Percentiles rank a stretch among this genome's conserved stretches.
phyloP scores from a whole-genome alignment of 495 filamentous ascomycete genomes.

The Penicillium mononematosum region DNA sequence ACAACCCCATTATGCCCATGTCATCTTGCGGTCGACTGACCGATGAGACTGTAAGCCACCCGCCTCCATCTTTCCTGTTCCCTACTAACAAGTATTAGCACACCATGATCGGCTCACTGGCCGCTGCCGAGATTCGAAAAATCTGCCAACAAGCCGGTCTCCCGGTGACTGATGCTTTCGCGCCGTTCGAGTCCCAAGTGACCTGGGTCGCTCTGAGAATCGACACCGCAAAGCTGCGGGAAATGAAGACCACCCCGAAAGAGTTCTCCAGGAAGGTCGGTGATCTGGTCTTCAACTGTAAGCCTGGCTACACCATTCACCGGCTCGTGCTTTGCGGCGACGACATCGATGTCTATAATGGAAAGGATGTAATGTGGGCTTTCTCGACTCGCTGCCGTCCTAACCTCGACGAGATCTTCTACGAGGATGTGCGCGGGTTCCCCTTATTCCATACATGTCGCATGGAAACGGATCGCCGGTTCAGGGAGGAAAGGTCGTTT shows the following conservation, averaged over 20 bases:
- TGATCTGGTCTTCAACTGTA: slow-evolving; percentile 37
- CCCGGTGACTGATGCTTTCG: slow-evolving; percentile 37
- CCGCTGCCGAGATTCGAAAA: slow-evolving; percentile 40
- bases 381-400: slow-evolving; percentile 43
- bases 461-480: slow-evolving; percentile 29
- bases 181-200: slow-evolving; percentile 42
- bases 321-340: slow-evolving; percentile 39
- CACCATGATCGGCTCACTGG: slow-evolving; percentile 40
- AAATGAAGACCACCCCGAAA: slow-evolving; percentile 27
- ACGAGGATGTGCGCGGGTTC: slow-evolving; percentile 40
- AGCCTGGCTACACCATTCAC: slow-evolving; percentile 40
- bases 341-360: slow-evolving; percentile 40
- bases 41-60: slow-evolving; percentile 34
- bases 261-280: slow-evolving; percentile 31
- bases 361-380: slow-evolving; percentile 44
- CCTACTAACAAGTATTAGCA: slow-evolving; percentile 18
- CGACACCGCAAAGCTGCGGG: slow-evolving; percentile 32
- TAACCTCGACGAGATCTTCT: slow-evolving; percentile 36
- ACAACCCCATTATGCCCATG: slow-evolving; percentile 40
- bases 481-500: slow-evolving; percentile 41
- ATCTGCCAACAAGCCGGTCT: slow-evolving; percentile 36
- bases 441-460: slow-evolving; percentile 41
- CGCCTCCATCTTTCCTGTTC: neutral
- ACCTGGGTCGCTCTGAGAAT: slow-evolving; percentile 42
- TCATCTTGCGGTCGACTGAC: slow-evolving; percentile 33